Base-by-base conservation (phyloP, 2,329 filamentous ascomycete species). In the Talaromyces sp. region DNA sequence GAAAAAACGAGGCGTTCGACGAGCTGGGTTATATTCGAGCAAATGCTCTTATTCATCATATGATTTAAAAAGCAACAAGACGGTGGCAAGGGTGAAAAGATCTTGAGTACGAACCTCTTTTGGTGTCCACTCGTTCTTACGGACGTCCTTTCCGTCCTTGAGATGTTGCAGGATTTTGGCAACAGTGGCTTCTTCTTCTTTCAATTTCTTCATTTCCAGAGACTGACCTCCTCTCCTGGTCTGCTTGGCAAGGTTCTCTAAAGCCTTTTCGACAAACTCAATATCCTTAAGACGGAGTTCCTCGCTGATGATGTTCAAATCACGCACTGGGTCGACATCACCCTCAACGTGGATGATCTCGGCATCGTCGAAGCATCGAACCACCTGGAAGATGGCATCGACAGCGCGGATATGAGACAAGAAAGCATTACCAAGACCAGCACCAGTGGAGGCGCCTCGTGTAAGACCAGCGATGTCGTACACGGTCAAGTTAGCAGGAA, bases 21-120 rank as follows among this genome's bases (percentile, higher is more conserved):
- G 94, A 99, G 94, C 94, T 99, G 94, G 94, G 94, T 90, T 96
- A 92, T 89, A 81, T 83, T 91, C 89, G 89, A 92, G 91, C 89
- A 81, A 83, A 50, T 86, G 90, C 91, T 94, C 88, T 96, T 96
- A 88, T 87, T 97, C 94, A 97, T 97, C 94, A 96, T 87, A 68
- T 74, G 80, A 84, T 60, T 69, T 74, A 79, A 85, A 68, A 66
- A 61, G 65, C 53, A 60, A 11, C 11, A 36, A 31, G 55, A 43
- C 57, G 60, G 37, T 45, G 59, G 59, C 41, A 57, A 57, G 41
- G 60, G 51, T 63, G 63, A 64, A 68, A 63, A 61, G 59, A 58
- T 39, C 52, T 25, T 11, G 9, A 33, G 50, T 59, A 61, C 65
- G 61, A 89, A 97, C 94, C 89, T 99, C 94, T 80, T 97, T 99